Base-by-base conservation (phyloP, 2,329 filamentous ascomycete species). In the Thielaviopsis ethacetica region DNA sequence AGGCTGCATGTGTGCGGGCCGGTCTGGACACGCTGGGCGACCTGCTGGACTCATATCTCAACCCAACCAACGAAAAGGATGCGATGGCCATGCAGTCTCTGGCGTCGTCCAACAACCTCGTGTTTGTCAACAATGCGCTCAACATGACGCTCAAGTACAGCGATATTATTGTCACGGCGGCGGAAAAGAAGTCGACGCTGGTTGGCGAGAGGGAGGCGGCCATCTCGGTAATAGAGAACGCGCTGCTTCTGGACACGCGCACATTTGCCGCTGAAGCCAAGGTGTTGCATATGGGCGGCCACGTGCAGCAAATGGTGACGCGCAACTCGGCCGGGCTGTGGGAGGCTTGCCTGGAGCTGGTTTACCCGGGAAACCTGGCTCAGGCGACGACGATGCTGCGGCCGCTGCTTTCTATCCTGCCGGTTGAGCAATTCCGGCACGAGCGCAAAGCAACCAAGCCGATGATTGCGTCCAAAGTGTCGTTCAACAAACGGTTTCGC, bases 301-400 rank as follows among this genome's bases (percentile, higher is more conserved):
- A 78, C 51, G 77, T 89, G 21, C 85, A 85, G 55, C 78, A 83
- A 64, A 80, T 86, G 60, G 71, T 86, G 50, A 81, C 81, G 63
- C 82, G 84, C 19, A 80, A 88, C 59, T 91, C 88, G 0, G 76
- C 84, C 17, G 78, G 82, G 17, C 81, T 95, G 50, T 96, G 91
- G 85, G 85, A 88, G 63, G 78, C 82, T 1, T 85, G 91, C 53
- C 76, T 88, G 53, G 78, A 83, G 55, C 80, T 83, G 26, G 77
- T 93, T 54, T 78, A 82, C 63, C 76, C 81, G 27, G 79, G 82
- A 38, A 81, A 86, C 63, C 71, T 85, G n/a, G 76, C 82, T 5
- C 74, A 96, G n/a, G 88, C 88, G 0, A 84, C 81, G 54, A 81
- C 82, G 41, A 84, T 91, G 64, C 69, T 96, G 2, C 74, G 84